Evolutionary conservation across 2,329 filamentous ascomycete species (phyloP), one percentile per base, ranked within the genome.

Genomic region (Sarocladiaceae sp.): DNA sequence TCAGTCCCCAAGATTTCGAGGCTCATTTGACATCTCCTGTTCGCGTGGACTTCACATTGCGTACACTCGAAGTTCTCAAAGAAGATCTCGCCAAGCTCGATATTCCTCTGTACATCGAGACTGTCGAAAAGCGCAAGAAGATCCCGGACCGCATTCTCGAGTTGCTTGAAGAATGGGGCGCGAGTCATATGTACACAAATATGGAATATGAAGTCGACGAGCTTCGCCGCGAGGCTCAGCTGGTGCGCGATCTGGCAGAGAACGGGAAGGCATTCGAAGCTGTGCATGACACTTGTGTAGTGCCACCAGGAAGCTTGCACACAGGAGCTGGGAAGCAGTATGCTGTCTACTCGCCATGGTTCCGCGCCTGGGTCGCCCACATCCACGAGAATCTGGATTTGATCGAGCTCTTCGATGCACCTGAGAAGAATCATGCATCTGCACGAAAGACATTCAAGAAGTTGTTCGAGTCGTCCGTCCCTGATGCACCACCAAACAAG

Each of bases 151-250:
- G 83, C 3, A 73, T 96, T 10, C 59, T 87, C 2, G 78, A 84
- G 50, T 71, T 92, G 36, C 80, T 87, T 64, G 71, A 81, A 26
- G 72, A 82, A 55, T 96, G 90, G 90, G 81, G 80, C 0, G 86
- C 82, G 1, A 85, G 77, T 47, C 87, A 94, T 60, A 58, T 96
- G 2, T 95, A 84, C 61, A 84, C 87, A 46, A 96, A 96, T 63
- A 82, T 91, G 53, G 91, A 96, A 65, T 96, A 96, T 61, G 92
- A 96, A 66, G 90, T 95, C 0, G 92, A 97, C 63, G 92, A 96
- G 69, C 69, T 96, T 53, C 76, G 91, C 39, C 77, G 91, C 5
- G 92, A 97, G 60, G 82, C 84, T 1, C 74, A 73, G 25, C 69
- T 96, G 61, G 77, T 89, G 1, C 77, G 72, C 25, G 66, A 75